These are phyloP conservation scores for Aciculoconidium aculeatum DNA, from an alignment of 805 yeast genomes.

Conservation along the genomic window DNA sequence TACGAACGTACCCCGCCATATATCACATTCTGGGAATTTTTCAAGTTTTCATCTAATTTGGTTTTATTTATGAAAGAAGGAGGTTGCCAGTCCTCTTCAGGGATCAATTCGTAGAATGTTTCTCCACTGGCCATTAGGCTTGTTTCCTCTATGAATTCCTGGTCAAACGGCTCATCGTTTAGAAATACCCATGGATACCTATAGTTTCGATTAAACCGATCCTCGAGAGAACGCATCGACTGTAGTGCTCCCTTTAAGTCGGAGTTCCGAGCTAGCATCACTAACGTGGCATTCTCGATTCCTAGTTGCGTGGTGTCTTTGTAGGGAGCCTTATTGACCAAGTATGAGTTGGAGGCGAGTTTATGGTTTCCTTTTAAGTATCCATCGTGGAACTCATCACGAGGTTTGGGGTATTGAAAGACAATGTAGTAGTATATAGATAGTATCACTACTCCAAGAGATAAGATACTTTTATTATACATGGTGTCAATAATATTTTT, in stretches of 20 bases:
- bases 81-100: constrained; percentile 35
- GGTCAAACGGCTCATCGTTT: constrained; percentile 38
- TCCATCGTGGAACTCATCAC: constrained; percentile 7
- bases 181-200: constrained; percentile 41
- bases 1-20: constrained; percentile 48
- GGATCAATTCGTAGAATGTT: constrained; percentile 36
- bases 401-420: not conserved
- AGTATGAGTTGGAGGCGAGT: constrained; percentile 25
- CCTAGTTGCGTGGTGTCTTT: constrained; percentile 39
- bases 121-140: constrained; percentile 40
- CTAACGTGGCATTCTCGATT: constrained; percentile 73
- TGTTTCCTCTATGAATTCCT: constrained; percentile 37
- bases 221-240: constrained; percentile 39
- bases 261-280: constrained; percentile 82
- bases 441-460: constrained; percentile 3
- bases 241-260: constrained; percentile 68
- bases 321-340: constrained; percentile 13
- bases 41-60: constrained; percentile 21
- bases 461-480: too few species aligned
- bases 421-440: constrained; percentile 8
- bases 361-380: constrained; percentile 16
- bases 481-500: too few species aligned
- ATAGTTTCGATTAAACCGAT: constrained; percentile 34
- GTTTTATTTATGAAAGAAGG: constrained; percentile 29
- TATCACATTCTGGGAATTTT: constrained; percentile 20